phyloP scores from a whole-genome alignment of 179 eudicot species.

The Beta macrorhiza region DNA sequence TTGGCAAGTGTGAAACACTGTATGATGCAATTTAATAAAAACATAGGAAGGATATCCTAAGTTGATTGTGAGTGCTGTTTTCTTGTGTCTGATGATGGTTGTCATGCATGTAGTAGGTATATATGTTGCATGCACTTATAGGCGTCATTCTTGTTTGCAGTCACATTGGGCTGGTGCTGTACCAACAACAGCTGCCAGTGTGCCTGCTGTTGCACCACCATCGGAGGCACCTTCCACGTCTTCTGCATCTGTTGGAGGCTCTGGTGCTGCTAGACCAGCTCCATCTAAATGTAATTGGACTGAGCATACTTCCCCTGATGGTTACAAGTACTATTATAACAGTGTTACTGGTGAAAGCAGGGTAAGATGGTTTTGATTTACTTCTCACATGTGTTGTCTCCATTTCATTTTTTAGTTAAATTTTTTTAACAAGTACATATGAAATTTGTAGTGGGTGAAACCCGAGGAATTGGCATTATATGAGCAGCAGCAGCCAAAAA shows the following conservation, averaged over 20 bases:
- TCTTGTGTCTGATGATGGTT: too few relatives aligned
- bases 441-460: constrained; percentile 70
- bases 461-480: constrained; percentile 63
- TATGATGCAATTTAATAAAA: too few relatives aligned
- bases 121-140: constrained; percentile 1
- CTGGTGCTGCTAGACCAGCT: constrained; percentile 33
- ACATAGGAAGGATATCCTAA: too few relatives aligned
- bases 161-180: constrained; percentile 56
- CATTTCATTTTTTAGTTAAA: not conserved
- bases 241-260: constrained; percentile 38
- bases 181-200: constrained; percentile 43
- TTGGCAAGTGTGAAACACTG: too few relatives aligned
- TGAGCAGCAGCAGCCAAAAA: constrained; percentile 63
- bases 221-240: constrained; percentile 47
- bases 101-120: not conserved
- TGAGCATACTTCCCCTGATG: constrained; percentile 93
- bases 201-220: constrained; percentile 37
- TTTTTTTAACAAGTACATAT: constrained; percentile 11
- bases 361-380: constrained; percentile 42
- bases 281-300: constrained; percentile 78
- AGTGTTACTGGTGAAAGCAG: constrained; percentile 86
- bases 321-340: constrained; percentile 86
- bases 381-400: not conserved
- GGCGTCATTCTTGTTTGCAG: constrained; percentile 35
- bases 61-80: not conserved